Base-by-base conservation (phyloP, 176 grass and related monocot genomes). In the Eleusine coracana region DNA sequence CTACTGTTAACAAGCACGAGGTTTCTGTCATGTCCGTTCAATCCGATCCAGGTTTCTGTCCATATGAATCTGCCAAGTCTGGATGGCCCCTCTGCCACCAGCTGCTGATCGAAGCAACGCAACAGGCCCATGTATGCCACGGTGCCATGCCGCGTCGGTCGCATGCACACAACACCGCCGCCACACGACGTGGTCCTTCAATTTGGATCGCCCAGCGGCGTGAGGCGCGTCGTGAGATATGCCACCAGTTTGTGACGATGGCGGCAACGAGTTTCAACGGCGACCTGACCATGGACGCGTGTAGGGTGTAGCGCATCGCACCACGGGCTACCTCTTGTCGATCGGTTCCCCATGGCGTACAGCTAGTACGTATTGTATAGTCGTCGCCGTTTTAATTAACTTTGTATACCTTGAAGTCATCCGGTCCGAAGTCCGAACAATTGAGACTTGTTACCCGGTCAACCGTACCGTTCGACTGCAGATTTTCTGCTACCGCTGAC, bases 281-380 rank as follows among this genome's bases (percentile, higher is more conserved):
- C 10, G 28, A 64, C 55, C 55, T 54, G 7, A 49, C 25, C 39
- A 73, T n/a, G 79, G 82, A 15, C 65, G 70, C 70, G 12, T 44
- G 28, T 42, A 44, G 6, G 42, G 0, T 10, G 42, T 11, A 1
- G 9, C 44, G 44, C 44, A 46, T 12, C 44, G 9, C 44, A 46
- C 44, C 44, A 54, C 27, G 20, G 20, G 59, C 13, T 34, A 34
- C 2, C 31, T 42, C 44, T 11, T 46, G 44, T 12, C 42, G 65
- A 6, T 63, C 77, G 25, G 10, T 25, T 46, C 25, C 36, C 46
- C 6, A 41, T 23, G 2, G 56, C n/a, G 7, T 25, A 21, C 56
- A 60, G 31, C 18, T 9, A 39, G n/a, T 52, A 54, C 0, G 1
- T 14, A 54, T 14, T 27, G 59, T 2, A 52, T 25, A 34, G 71